Evolutionary conservation across 352 stramenopile genomes (phyloP), one percentile per base, ranked within the genome.

Genomic region (Pythium coloratum): DNA sequence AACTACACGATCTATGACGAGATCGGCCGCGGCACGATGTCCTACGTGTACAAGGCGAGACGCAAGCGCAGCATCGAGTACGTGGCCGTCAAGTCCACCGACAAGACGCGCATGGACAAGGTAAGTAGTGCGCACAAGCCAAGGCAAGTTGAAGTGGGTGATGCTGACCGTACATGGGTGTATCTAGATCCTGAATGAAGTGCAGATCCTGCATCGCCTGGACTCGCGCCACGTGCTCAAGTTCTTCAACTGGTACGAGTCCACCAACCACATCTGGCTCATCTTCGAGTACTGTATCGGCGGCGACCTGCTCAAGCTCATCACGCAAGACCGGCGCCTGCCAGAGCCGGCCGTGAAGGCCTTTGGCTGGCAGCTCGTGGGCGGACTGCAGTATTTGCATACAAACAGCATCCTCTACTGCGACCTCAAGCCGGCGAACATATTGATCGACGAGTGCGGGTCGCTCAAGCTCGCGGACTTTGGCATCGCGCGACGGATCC

Each of bases 211-310:
- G 65, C 88, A 97, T 75, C 91, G 90, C 55, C 77, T 97, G 6
- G 71, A 92, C 38, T 95, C 86, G 61, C 87, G 76, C 30, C 81
- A 96, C 69, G 85, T 97, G 49, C 76, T 98, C 63, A 94, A 90
- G 74, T 98, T 98, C 70, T 94, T 90, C 80, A 95, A 98, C 73
- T 98, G 93, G 93, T 98, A 98, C 80, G 93, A 98, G 77, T 98
- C 92, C 59, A 81, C 91, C 62, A 97, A 98, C 77, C 95, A 98
- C 80, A 95, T 98, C 44, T 98, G 92, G 92, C 79, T 98, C 64
- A 98, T 98, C 67, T 82, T 97, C 30, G 93, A 98, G 80, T 98
- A 91, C 76, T 97, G 91, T 62, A 97, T 97, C 59, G 93, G 92
- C 53, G 91, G 90, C 46, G 88, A 97, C 69, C 74, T 97, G 66